Evolutionary conservation across 192 early-diverging fungal genomes (phyloP).

Genomic region (Coemansia sp.): DNA sequence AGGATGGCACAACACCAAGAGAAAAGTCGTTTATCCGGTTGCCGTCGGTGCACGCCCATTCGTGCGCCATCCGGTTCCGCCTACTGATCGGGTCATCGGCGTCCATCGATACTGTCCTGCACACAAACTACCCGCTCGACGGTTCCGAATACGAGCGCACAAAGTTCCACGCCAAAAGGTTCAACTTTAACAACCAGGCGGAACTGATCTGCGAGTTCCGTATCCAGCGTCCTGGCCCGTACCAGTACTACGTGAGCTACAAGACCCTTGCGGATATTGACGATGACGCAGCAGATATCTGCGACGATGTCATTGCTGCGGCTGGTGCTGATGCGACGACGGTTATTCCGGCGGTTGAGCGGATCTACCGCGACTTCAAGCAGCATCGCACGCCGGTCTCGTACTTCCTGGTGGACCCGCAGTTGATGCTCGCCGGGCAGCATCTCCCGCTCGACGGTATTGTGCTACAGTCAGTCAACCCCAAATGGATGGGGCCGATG

Average conservation of each 20-base stretch:
- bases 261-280: slow-evolving; percentile 29
- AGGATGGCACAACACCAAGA: slow-evolving; percentile 47
- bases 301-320: slow-evolving; percentile 15
- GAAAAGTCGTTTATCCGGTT: slow-evolving; percentile 54
- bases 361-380: slow-evolving; percentile 39
- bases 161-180: slow-evolving; percentile 37
- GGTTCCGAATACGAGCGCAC: slow-evolving; percentile 59
- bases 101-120: slow-evolving; percentile 68
- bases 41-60: slow-evolving; percentile 40
- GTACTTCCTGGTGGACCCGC: slow-evolving; percentile 89
- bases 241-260: slow-evolving; percentile 85
- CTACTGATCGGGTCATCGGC: slow-evolving; percentile 76
- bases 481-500: slow-evolving; percentile 94
- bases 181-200: slow-evolving; percentile 53
- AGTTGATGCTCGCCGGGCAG: slow-evolving; percentile 58
- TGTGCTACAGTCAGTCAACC: slow-evolving; percentile 86
- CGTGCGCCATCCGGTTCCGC: slow-evolving; percentile 77
- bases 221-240: slow-evolving; percentile 73
- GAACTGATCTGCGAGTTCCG: slow-evolving; percentile 69
- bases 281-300: slow-evolving; percentile 14
- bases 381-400: slow-evolving; percentile 53
- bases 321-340: not conserved
- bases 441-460: slow-evolving; percentile 86
- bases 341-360: slow-evolving; percentile 38
- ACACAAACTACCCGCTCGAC: slow-evolving; percentile 84